Conservation (phyloP, 2,329 filamentous ascomycete genomes). For the Phyllosticta capitalensis region DNA sequence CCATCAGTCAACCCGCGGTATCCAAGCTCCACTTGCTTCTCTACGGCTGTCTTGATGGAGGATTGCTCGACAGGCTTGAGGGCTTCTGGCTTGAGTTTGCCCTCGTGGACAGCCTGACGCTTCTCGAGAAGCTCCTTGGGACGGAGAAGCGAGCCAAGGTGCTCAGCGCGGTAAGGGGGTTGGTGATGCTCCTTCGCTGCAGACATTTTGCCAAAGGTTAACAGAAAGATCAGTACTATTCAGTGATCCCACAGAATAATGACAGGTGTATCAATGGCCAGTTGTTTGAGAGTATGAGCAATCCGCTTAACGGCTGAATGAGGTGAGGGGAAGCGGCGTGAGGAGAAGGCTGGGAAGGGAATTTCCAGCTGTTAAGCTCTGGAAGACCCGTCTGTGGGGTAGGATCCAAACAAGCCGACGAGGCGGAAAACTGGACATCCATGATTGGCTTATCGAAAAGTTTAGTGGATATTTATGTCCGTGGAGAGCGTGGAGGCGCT, state of each 20-base stretch:
- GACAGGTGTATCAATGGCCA: not conserved
- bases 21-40: conserved; percentile 51
- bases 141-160: conserved; percentile 60
- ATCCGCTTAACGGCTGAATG: not conserved
- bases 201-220: not conserved
- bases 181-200: conserved; percentile 21
- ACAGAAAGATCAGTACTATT: not conserved
- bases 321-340: not conserved
- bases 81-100: conserved; percentile 44
- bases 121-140: conserved; percentile 50
- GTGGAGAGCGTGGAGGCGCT: not conserved
- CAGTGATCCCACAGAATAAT: not conserved
- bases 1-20: conserved; percentile 56
- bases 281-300: not conserved
- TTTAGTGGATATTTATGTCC: not conserved
- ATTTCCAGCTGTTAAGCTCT: not conserved
- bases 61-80: conserved; percentile 53
- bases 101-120: conserved; percentile 45
- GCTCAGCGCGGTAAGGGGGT: conserved; percentile 60
- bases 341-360: not conserved
- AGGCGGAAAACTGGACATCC: not conserved
- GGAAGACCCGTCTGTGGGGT: not conserved
- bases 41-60: conserved; percentile 54
- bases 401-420: not conserved
- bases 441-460: not conserved